Percentiles rank a stretch among this genome's conserved stretches.
These are phyloP conservation scores for Porodaedalea pini DNA, from an alignment of 1,284 basidiomycete genomes.

Conservation along the genomic window DNA sequence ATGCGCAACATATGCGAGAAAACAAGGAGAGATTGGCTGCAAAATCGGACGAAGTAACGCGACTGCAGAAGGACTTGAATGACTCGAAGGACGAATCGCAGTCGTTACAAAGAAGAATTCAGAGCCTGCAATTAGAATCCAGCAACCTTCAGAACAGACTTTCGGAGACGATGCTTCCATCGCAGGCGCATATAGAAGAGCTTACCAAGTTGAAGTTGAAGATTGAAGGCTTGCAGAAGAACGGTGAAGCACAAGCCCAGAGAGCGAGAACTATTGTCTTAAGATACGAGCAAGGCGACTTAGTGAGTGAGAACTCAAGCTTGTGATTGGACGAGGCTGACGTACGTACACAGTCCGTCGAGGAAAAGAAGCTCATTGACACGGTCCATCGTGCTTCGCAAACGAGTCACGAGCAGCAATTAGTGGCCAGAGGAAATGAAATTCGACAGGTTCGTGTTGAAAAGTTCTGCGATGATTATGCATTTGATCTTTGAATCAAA, in stretches of 20 bases:
- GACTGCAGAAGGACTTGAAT: background rate
- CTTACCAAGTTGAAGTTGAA: slow-evolving; percentile 23
- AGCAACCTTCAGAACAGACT: slow-evolving; percentile 9
- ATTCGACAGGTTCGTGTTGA: slow-evolving; percentile 31
- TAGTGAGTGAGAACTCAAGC: slow-evolving; percentile 27
- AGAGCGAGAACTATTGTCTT: slow-evolving; percentile 32
- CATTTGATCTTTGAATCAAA: background rate
- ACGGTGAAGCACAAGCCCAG: slow-evolving; percentile 26
- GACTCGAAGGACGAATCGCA: background rate
- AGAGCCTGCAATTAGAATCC: slow-evolving; percentile 2
- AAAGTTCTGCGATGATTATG: background rate
- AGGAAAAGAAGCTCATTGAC: slow-evolving; percentile 36
- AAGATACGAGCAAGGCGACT: slow-evolving; percentile 34
- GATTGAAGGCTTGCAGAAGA: slow-evolving; percentile 28
- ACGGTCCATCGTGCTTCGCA: slow-evolving; percentile 33
- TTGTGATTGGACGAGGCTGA: background rate
- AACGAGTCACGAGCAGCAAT: slow-evolving; percentile 34
- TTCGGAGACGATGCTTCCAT: background rate
- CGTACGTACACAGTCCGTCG: slow-evolving; percentile 28
- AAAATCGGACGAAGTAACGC: background rate
- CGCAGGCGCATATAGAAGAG: slow-evolving; percentile 8
- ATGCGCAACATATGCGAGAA: background rate
- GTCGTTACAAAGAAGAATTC: background rate
- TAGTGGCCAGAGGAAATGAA: slow-evolving; percentile 38
- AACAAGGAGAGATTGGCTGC: background rate